These are phyloP conservation scores for Paxillus ammoniavirescens DNA, from an alignment of 768 basidiomycete species.

Conservation along the genomic window DNA sequence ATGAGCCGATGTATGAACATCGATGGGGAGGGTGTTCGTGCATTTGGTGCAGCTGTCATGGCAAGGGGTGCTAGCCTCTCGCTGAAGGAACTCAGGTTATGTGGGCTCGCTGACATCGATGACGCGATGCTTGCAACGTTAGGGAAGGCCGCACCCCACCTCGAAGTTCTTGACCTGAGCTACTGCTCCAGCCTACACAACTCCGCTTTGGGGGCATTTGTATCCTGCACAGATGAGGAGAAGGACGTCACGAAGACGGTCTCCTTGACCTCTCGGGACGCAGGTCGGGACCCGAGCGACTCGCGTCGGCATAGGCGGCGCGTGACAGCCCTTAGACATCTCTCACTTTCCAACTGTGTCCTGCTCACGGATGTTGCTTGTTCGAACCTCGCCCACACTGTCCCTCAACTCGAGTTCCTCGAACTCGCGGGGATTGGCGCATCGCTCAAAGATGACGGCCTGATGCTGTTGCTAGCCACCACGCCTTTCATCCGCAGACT, in stretches of 20 bases:
- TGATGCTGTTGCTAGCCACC: constrained; percentile 66
- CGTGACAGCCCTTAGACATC: constrained; percentile 68
- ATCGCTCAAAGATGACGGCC: constrained; percentile 69
- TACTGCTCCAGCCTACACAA: constrained; percentile 72
- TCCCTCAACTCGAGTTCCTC: constrained; percentile 72
- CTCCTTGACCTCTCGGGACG: constrained; percentile 57
- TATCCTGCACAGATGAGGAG: constrained; percentile 44
- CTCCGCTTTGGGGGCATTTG: constrained; percentile 71
- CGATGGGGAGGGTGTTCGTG: constrained; percentile 59
- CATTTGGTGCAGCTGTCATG: constrained; percentile 43
- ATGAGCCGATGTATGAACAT: constrained; percentile 70
- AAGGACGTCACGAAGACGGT: constrained; percentile 38
- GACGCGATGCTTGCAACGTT: constrained; percentile 64
- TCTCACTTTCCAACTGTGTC: constrained; percentile 68
- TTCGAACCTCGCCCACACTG: constrained; percentile 63
- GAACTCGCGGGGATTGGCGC: constrained; percentile 77
- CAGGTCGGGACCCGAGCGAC: constrained; percentile 59
- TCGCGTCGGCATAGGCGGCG: constrained; percentile 50
- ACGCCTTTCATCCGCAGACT: constrained; percentile 70
- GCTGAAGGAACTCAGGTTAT: constrained; percentile 64
- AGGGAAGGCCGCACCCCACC: constrained; percentile 63
- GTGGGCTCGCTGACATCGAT: constrained; percentile 60
- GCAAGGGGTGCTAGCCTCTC: constrained; percentile 46
- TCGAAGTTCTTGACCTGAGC: constrained; percentile 82
- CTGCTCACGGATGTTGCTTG: constrained; percentile 76